Conservation (phyloP, 805 yeast genomes). For the Teunomyces gatunensis region DNA sequence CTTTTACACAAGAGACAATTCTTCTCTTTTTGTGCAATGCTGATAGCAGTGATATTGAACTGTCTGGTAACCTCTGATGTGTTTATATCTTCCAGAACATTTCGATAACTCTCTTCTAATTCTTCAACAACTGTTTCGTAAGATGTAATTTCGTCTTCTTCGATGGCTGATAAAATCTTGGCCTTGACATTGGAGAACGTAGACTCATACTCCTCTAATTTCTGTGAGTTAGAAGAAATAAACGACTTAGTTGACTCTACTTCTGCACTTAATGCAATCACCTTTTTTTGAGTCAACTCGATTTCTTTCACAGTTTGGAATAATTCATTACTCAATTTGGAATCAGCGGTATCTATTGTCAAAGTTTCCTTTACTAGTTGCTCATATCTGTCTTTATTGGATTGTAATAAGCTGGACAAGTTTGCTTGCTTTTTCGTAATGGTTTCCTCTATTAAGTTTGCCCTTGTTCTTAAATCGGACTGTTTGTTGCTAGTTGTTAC, state of each 20-base stretch:
- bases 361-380: constrained; percentile 12
- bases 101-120: constrained; percentile 59
- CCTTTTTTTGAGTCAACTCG: constrained; percentile 4
- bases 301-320: background rate
- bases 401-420: constrained; percentile 23
- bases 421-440: constrained; percentile 26
- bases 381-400: constrained; percentile 20
- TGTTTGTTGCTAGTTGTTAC: constrained; percentile 53
- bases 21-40: constrained; percentile 53
- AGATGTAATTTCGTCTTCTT: constrained; percentile 42
- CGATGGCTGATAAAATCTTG: constrained; percentile 24
- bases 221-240: background rate
- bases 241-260: constrained; percentile 3
- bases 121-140: constrained; percentile 52
- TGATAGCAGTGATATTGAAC: constrained; percentile 69
- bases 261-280: constrained; percentile 5
- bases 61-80: constrained; percentile 65
- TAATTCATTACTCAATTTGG: constrained; percentile 6
- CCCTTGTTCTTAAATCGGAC: constrained; percentile 56
- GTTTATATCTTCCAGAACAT: constrained; percentile 63
- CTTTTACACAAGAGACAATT: constrained; percentile 75
- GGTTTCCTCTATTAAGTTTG: constrained; percentile 45
- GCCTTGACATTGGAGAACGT: constrained; percentile 5
- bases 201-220: constrained; percentile 4
- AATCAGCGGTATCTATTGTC: constrained; percentile 13